phyloP scores from a whole-genome alignment of 208 protist species.

The Crithidia sp. region DNA sequence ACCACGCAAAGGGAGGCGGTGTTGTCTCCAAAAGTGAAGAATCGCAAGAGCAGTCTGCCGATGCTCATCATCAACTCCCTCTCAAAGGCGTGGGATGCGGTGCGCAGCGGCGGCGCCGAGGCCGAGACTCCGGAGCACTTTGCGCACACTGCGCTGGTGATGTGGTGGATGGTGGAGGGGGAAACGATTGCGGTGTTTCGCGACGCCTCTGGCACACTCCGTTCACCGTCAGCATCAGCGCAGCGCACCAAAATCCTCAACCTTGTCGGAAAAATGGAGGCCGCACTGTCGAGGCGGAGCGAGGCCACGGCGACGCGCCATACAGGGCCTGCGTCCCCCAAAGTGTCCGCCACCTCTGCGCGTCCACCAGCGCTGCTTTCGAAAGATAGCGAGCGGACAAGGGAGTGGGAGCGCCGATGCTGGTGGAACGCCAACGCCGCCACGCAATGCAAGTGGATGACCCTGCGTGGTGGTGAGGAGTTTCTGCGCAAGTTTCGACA shows the following conservation, averaged over 20 bases:
- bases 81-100: slow-evolving; percentile 50
- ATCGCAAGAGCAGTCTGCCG: slow-evolving; percentile 18
- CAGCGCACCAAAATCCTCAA: neutral
- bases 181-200: slow-evolving; percentile 9
- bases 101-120: slow-evolving; percentile 44
- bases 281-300: neutral
- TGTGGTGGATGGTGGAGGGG: slow-evolving; percentile 65
- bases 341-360: neutral
- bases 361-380: neutral
- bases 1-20: too few species aligned
- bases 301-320: neutral
- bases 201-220: neutral
- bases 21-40: slow-evolving; percentile 2
- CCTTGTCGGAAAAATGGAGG: neutral
- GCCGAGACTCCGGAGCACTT: slow-evolving; percentile 46
- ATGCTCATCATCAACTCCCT: slow-evolving; percentile 44
- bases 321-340: neutral
- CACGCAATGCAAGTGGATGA: slow-evolving; percentile 17
- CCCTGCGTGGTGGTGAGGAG: slow-evolving; percentile 21
- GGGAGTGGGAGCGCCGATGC: slow-evolving; percentile 9
- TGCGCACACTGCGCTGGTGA: slow-evolving; percentile 42
- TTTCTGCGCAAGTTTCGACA: slow-evolving; percentile 1
- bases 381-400: neutral
- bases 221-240: neutral
- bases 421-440: slow-evolving; percentile 23